phyloP scores from a whole-genome alignment of 2,329 filamentous ascomycete genomes.

The Didymosphaeria variabile region DNA sequence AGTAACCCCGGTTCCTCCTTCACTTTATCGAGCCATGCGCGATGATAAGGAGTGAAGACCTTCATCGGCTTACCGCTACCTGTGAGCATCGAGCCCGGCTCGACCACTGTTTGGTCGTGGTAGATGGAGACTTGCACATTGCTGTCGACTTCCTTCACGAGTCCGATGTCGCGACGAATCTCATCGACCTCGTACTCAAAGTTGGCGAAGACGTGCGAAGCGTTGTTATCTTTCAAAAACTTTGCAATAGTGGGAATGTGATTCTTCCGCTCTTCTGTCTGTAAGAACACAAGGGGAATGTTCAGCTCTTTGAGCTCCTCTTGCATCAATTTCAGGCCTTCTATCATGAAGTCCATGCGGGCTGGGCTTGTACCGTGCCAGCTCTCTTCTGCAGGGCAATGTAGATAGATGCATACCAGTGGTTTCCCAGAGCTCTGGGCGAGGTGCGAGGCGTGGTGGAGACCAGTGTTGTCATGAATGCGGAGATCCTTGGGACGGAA shows the following conservation, averaged over 20 bases:
- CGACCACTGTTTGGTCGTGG: constrained; percentile 61
- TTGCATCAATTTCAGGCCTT: constrained; percentile 56
- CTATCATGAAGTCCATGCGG: constrained; percentile 59
- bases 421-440: constrained; percentile 55
- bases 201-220: constrained; percentile 60
- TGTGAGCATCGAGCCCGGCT: constrained; percentile 56
- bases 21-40: constrained; percentile 56
- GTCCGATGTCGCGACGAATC: constrained; percentile 55
- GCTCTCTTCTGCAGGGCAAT: constrained; percentile 58
- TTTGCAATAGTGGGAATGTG: constrained; percentile 54
- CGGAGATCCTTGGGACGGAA: constrained; percentile 62
- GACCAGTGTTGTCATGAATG: constrained; percentile 59
- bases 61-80: constrained; percentile 58
- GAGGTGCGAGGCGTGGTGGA: constrained; percentile 57
- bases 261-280: constrained; percentile 53
- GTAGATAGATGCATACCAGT: constrained; percentile 58
- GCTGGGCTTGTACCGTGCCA: constrained; percentile 62
- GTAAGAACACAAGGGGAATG: constrained; percentile 59
- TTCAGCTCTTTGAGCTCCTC: constrained; percentile 57
- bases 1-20: constrained; percentile 55
- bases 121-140: constrained; percentile 54
- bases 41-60: constrained; percentile 62
- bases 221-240: constrained; percentile 55
- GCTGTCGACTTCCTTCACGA: constrained; percentile 49
- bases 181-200: constrained; percentile 59